Conservation (phyloP, 140 eudicot genomes). For the Cichorium intybus region DNA sequence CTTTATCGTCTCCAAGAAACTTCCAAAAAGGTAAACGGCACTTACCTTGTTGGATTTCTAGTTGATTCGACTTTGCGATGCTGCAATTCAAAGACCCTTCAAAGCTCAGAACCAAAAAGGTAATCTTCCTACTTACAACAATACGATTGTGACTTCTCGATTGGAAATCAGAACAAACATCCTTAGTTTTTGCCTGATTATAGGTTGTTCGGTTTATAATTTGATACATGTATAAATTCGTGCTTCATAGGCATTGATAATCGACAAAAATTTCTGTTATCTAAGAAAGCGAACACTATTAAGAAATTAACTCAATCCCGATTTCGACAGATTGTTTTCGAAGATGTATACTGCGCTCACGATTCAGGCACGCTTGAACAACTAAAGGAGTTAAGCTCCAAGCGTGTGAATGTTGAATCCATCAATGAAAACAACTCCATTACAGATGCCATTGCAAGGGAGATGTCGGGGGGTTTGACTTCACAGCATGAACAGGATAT, state of each 20-base stretch:
- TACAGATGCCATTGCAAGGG: conserved; percentile 80
- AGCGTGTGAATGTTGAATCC: conserved; percentile 54
- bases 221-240: not conserved
- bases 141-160: not conserved
- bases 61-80: conserved; percentile 35
- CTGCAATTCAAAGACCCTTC: conserved; percentile 41
- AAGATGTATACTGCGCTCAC: conserved; percentile 39
- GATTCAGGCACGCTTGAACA: conserved; percentile 77
- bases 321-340: conserved; percentile 55
- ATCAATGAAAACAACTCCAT: conserved; percentile 53
- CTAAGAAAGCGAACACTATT: no score
- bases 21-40: not conserved
- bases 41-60: not conserved
- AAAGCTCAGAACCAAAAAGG: conserved; percentile 68
- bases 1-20: not conserved
- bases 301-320: not conserved
- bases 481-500: conserved; percentile 70
- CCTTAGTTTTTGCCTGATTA: not conserved
- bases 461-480: conserved; percentile 83
- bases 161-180: not conserved
- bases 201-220: not conserved
- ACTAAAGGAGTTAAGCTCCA: conserved; percentile 70
- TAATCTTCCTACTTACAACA: conserved; percentile 6
- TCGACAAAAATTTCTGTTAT: no score
- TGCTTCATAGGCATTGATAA: no score